These are phyloP conservation scores for Trichoderma virens DNA, from an alignment of 495 filamentous ascomycete species.

Conservation along the genomic window DNA sequence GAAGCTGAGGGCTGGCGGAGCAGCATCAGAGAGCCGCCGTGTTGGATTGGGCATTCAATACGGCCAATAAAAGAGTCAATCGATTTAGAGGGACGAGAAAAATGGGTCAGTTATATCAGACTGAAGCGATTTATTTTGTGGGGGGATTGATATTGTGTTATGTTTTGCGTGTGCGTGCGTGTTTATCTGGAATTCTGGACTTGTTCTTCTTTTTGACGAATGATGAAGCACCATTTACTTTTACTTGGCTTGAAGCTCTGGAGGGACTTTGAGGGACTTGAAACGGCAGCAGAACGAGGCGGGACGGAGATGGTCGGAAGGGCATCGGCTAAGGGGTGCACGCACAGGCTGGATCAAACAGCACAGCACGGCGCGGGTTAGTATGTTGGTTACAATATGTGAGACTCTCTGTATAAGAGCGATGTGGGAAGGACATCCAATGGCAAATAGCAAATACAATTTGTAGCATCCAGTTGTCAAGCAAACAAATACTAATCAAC, in stretches of 20 bases:
- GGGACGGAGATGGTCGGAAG: neutral
- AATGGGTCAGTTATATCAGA: neutral
- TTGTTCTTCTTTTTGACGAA: neutral
- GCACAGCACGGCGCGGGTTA: neutral
- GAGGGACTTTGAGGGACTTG: neutral
- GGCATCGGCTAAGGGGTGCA: neutral
- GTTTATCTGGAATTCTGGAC: neutral
- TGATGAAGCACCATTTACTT: neutral
- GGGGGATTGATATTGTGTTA: neutral
- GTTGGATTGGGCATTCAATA: conserved; percentile 61
- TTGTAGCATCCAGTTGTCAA: no score
- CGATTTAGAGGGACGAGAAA: neutral
- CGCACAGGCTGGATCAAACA: neutral
- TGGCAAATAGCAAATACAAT: no score
- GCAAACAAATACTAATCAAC: no score
- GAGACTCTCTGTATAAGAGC: neutral
- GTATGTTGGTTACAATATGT: neutral
- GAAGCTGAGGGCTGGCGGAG: conserved; percentile 47
- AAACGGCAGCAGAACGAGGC: neutral
- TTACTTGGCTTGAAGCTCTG: neutral
- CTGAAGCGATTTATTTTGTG: neutral
- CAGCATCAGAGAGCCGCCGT: conserved; percentile 26
- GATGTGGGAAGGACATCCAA: no score
- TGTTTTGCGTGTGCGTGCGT: neutral
- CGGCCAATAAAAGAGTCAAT: conserved; percentile 18